phyloP scores from a whole-genome alignment of 805 yeast species.

The Barnettozyma populi region DNA sequence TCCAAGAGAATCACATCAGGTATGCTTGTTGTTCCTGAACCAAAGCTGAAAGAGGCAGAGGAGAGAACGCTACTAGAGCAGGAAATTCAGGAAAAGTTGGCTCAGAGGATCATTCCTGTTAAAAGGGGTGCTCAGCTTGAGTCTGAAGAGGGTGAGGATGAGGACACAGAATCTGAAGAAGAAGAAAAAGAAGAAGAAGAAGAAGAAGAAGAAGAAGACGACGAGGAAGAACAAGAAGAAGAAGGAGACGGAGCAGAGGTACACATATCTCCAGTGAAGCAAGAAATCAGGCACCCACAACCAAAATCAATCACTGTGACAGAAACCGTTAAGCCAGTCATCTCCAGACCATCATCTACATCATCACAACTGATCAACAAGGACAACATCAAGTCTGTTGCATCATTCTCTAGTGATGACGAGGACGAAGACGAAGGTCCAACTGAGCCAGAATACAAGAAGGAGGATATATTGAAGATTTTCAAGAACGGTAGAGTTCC shows the following conservation, averaged over 20 bases:
- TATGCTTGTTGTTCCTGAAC: constrained; percentile 39
- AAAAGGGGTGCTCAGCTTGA: constrained; percentile 10
- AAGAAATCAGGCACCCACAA: neutral
- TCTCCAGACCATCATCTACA: constrained; percentile 1
- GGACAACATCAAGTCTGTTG: constrained; percentile 9
- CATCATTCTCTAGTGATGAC: constrained; percentile 20
- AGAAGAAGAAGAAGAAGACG: constrained; percentile 1
- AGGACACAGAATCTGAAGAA: neutral
- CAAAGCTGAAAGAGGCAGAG: constrained; percentile 35
- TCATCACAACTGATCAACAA: constrained; percentile 4
- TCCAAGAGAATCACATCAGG: constrained; percentile 38
- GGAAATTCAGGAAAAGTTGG: constrained; percentile 25
- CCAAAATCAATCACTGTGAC: neutral
- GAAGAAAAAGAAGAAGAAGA: constrained; percentile 3
- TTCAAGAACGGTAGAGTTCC: constrained; percentile 15
- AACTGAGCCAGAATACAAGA: constrained; percentile 16
- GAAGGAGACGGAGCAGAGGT: constrained; percentile 1
- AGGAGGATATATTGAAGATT: constrained; percentile 15
- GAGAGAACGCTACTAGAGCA: constrained; percentile 34
- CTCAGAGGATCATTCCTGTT: constrained; percentile 19
- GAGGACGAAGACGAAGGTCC: constrained; percentile 18
- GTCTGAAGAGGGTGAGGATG: constrained; percentile 1
- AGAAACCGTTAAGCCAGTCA: neutral
- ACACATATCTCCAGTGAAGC: neutral
- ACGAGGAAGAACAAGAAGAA: constrained; percentile 3